Percentiles rank a stretch among this genome's conserved stretches.
phyloP scores from a whole-genome alignment of 73 alveolate species.

The Paramecium pentaurelia region DNA sequence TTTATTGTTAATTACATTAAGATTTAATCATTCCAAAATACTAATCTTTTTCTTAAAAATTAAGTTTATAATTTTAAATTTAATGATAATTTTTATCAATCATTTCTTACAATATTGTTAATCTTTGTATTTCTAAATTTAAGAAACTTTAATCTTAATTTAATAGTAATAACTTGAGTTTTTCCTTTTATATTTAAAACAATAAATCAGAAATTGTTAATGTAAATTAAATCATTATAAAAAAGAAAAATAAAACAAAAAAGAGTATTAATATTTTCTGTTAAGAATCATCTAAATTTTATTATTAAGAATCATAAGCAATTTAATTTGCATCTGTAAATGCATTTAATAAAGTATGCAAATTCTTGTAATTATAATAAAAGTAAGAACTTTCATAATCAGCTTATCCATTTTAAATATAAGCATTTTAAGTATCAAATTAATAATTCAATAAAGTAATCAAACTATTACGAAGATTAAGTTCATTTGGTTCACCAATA shows the following conservation, averaged over 20 bases:
- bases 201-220: background rate
- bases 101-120: background rate
- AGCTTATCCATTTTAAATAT: background rate
- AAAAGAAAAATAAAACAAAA: background rate
- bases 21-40: background rate
- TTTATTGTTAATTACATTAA: background rate
- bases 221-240: background rate
- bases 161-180: background rate
- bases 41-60: background rate
- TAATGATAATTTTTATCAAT: background rate
- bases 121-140: background rate
- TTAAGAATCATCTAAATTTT: background rate
- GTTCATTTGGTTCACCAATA: background rate
- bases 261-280: background rate
- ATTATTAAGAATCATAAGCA: background rate
- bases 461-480: background rate
- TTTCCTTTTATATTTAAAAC: background rate
- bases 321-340: background rate
- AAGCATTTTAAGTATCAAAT: background rate
- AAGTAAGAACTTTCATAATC: background rate
- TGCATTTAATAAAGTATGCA: background rate
- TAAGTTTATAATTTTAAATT: background rate
- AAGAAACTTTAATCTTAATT: background rate
- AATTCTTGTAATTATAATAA: background rate
- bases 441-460: background rate